Evolutionary conservation across 2,329 filamentous ascomycete genomes (phyloP), one percentile per base, ranked within the genome.

Genomic region (Bimuria novae-zelandiae): DNA sequence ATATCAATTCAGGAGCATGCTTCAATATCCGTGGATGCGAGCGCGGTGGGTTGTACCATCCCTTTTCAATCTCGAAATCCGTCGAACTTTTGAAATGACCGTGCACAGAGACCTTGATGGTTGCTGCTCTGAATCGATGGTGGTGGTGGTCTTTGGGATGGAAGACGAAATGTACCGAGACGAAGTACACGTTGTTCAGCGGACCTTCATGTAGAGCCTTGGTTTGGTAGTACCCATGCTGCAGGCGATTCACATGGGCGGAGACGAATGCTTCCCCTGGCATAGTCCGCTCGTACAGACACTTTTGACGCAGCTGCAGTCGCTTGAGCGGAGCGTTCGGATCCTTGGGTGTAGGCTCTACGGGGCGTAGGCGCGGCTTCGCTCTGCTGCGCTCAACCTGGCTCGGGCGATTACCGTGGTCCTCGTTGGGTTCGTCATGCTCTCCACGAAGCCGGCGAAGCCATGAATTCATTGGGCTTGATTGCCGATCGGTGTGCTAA

Each of bases 1-100:
- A 80, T 44, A 80, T 75, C 16, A 80, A 66, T 61, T 81, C 78
- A 8, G 79, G 79, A 4, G 79, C 79, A 61, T 80, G 78, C 67
- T 77, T 78, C 16, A 82, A 64, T 41, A 82, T 79, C 12, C 72
- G 69, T 6, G 79, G 76, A 43, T 69, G 72, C 10, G 57, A 58
- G 10, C 52, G 56, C 2, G 61, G 61, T 2, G 63, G 63, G 37
- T 44, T 49, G 27, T 60, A 50, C 41, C 52, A 51, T 10, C 57
- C 32, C 22, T 37, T 47, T 11, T 47, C 55, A 17, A 54, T 41
- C 14, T 55, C 49, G 10, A 25, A 23, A 11, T 55, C 42, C 42
- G 37, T 42, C 6, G 53, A 35, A 17, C 46, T 40, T n/a, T 62
- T 47, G 19, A 57, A 44, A 33, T 62, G 56, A 33, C 69, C 62